A percentile compares a stretch with the other conserved stretches of the same genome.
Evolutionary conservation across 768 basidiomycete genomes (phyloP).

Genomic region (Fomitopsis serialis): DNA sequence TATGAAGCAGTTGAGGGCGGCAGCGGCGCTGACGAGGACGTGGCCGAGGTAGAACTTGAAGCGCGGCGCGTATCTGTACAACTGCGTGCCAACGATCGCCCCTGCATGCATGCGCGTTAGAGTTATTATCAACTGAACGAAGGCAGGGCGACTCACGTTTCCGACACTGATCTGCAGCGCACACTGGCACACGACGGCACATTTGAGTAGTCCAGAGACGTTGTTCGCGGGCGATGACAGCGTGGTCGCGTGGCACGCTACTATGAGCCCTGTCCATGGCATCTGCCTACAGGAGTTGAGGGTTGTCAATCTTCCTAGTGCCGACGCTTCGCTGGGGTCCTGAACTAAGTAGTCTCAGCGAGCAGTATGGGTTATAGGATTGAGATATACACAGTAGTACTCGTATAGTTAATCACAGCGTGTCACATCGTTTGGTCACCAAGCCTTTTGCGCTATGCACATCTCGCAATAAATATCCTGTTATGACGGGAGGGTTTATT

Average conservation of each 20-base stretch:
- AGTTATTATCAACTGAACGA: background rate
- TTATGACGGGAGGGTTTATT: no score
- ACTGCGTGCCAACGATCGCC: constrained; percentile 10
- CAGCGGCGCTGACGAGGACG: background rate
- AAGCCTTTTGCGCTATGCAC: no score
- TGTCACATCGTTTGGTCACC: no score
- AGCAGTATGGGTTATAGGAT: no score
- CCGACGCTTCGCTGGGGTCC: no score
- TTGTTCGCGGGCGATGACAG: constrained; percentile 10
- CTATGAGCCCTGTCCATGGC: no score
- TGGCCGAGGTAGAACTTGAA: constrained; percentile 5
- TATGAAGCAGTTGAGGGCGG: constrained; percentile 1
- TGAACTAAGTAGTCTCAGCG: no score
- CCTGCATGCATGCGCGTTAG: background rate
- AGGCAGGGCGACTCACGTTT: background rate
- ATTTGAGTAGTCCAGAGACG: constrained; percentile 9
- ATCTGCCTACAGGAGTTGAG: no score
- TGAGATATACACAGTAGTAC: no score
- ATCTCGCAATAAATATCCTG: no score
- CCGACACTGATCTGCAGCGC: constrained; percentile 10
- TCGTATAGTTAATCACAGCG: no score
- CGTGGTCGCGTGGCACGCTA: constrained; percentile 9
- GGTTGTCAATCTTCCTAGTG: no score
- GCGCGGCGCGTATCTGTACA: constrained; percentile 6
- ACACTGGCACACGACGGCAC: constrained; percentile 6